Percentiles rank a stretch among this genome's conserved stretches.
Conservation (phyloP, 2,329 filamentous ascomycete genomes). For the Blumeriella jaapii region DNA sequence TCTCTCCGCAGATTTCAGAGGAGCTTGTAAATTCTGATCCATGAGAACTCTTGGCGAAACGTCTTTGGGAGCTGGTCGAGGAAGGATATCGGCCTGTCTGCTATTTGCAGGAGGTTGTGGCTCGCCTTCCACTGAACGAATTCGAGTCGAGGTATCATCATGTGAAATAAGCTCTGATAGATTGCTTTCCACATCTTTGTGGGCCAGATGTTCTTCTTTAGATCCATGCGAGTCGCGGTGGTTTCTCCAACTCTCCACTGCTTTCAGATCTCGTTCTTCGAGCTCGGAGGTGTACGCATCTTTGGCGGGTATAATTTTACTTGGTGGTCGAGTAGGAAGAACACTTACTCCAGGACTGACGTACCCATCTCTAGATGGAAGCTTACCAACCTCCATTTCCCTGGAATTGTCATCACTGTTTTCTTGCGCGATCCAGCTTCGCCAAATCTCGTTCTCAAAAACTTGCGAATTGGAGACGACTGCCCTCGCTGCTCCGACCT, state of each 20-base stretch:
- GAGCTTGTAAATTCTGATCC: not conserved
- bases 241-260: not conserved
- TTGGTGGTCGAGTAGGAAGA: slow-evolving; percentile 1
- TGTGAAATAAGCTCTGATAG: no score
- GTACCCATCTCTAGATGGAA: not conserved
- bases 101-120: no score
- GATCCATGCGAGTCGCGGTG: not conserved
- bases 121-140: no score
- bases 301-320: not conserved
- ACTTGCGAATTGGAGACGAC: slow-evolving; percentile 16
- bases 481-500: slow-evolving; percentile 15
- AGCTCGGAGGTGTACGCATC: slow-evolving; percentile 1
- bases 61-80: no score
- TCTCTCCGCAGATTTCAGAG: not conserved
- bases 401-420: slow-evolving; percentile 2
- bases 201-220: not conserved
- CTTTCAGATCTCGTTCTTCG: slow-evolving; percentile 2
- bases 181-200: no score
- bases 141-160: no score
- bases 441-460: slow-evolving; percentile 23
- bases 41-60: not conserved
- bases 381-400: not conserved
- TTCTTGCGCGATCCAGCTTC: slow-evolving; percentile 18
- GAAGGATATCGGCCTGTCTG: no score
- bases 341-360: slow-evolving; percentile 22